These are phyloP conservation scores for Microbotryum silenes-acaulis DNA, from an alignment of 1,284 basidiomycete genomes.

Conservation along the genomic window DNA sequence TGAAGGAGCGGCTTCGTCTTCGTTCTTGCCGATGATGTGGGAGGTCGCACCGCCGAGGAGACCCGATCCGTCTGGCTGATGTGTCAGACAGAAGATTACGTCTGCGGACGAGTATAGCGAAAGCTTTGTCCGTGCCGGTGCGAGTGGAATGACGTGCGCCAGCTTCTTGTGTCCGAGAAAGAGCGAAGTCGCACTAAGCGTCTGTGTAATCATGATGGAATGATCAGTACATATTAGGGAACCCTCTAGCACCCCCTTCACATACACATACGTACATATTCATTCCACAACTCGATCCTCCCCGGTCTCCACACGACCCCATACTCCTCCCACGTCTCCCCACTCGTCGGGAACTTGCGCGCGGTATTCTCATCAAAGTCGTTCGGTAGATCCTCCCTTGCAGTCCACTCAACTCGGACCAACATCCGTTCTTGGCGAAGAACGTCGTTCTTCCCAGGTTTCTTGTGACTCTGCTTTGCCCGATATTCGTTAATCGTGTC, in stretches of 20 bases:
- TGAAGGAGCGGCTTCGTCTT: background rate
- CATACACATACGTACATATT: slow-evolving; percentile 14
- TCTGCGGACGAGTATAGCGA: slow-evolving; percentile 33
- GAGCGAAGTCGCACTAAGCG: slow-evolving; percentile 6
- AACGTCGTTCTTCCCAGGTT: slow-evolving; percentile 8
- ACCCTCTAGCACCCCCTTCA: background rate
- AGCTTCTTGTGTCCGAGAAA: slow-evolving; percentile 25
- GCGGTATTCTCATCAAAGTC: slow-evolving; percentile 29
- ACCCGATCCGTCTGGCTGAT: slow-evolving; percentile 3
- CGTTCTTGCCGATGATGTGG: background rate
- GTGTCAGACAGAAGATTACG: slow-evolving; percentile 31
- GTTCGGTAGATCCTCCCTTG: slow-evolving; percentile 25
- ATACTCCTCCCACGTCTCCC: slow-evolving; percentile 29
- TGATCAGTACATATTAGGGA: too few relatives aligned
- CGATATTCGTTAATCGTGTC: slow-evolving; percentile 6
- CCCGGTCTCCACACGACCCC: slow-evolving; percentile 28
- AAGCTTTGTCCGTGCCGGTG: slow-evolving; percentile 18
- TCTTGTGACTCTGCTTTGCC: background rate
- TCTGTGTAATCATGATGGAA: background rate
- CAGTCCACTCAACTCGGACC: slow-evolving; percentile 28
- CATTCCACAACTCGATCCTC: slow-evolving; percentile 31
- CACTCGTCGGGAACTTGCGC: slow-evolving; percentile 26
- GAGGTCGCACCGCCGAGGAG: background rate
- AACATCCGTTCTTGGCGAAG: slow-evolving; percentile 27
- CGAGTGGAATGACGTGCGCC: slow-evolving; percentile 27